Evolutionary conservation across 2,329 filamentous ascomycete species (phyloP), one percentile per base, ranked within the genome.

Genomic region (Exutisphaerella laricina): DNA sequence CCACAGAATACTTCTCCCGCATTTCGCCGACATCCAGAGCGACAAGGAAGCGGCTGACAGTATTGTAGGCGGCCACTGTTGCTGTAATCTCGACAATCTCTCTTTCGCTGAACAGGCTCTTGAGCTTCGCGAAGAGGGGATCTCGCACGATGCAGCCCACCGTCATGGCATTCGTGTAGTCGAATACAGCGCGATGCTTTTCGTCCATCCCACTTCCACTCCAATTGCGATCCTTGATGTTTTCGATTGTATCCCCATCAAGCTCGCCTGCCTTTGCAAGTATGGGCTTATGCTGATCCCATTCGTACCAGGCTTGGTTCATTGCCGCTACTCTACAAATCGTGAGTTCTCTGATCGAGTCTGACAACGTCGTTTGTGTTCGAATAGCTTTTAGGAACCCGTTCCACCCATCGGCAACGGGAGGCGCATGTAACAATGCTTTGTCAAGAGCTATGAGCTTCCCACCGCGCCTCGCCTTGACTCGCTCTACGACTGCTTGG

Each of bases 151-250:
- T 69, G 0, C 90, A 82, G 32, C 78, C 75, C 51, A 79, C 70
- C 37, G 88, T 94, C 84, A 94, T 94, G 61, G 86, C 84, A 67
- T 94, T 86, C 13, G 87, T 77, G 62, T 88, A 89, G 33, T 74
- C 69, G 41, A 90, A 63, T 23, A 86, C 83, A 0, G 79, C 81
- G 71, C 78, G 79, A 66, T 88, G 79, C 60, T 70, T 72, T 46
- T 74, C 73, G 18, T 66, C 77, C 47, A 88, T 66, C 50, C 66
- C 23, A 41, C 58, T 37, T 59, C 66, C 42, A 57, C 58, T 42
- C 63, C 55, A 59, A 42, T 69, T 67, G 28, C 33, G 40, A 29
- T 58, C 50, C 47, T 58, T 59, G 54, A 82, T 65, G 5, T 69
- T 73, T 12, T 63, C 58, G 22, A 73, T 47, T 13, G 66, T 67